Conservation (phyloP, 2,329 filamentous ascomycete species). For the Calcarisporium arbuscula region DNA sequence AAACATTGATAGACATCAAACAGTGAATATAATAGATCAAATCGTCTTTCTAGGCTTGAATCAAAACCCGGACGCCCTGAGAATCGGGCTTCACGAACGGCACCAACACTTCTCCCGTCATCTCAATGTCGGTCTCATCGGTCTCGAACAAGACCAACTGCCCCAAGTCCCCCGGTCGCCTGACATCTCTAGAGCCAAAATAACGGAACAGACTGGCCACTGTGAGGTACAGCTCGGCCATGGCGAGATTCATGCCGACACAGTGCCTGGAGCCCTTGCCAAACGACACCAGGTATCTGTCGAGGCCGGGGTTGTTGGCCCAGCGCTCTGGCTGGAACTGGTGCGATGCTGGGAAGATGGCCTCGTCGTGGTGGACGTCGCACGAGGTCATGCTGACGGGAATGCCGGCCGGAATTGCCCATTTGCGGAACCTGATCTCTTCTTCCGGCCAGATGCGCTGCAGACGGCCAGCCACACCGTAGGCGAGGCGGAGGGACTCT, state of each 20-base stretch:
- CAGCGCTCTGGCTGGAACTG: constrained; percentile 21
- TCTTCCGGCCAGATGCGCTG: constrained; percentile 19
- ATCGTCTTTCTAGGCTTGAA: too few relatives aligned
- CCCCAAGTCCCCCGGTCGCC: constrained; percentile 26
- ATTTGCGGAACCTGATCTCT: constrained; percentile 19
- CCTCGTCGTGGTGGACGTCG: constrained; percentile 16
- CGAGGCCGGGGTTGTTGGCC: too few relatives aligned
- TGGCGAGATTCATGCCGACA: constrained; percentile 30
- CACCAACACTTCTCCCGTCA: too few relatives aligned
- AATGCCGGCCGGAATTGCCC: constrained; percentile 20
- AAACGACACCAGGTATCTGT: constrained; percentile 27
- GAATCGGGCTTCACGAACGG: too few relatives aligned
- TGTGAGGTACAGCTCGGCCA: constrained; percentile 30
- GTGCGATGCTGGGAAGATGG: constrained; percentile 15
- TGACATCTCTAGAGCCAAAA: constrained; percentile 27
- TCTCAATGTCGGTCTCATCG: too few relatives aligned
- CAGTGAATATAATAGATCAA: too few relatives aligned
- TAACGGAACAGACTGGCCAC: constrained; percentile 30
- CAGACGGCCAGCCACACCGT: constrained; percentile 23
- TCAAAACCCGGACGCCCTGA: too few relatives aligned
- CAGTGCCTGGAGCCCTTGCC: constrained; percentile 28
- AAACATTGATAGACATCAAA: too few relatives aligned
- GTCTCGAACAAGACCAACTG: constrained; percentile 28
- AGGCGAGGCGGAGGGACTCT: constrained; percentile 33
- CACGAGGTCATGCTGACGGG: constrained; percentile 31